Percentiles rank a stretch among this genome's conserved stretches.
Conservation (phyloP, 2,329 filamentous ascomycete genomes). For the Alternaria ethzedia region DNA sequence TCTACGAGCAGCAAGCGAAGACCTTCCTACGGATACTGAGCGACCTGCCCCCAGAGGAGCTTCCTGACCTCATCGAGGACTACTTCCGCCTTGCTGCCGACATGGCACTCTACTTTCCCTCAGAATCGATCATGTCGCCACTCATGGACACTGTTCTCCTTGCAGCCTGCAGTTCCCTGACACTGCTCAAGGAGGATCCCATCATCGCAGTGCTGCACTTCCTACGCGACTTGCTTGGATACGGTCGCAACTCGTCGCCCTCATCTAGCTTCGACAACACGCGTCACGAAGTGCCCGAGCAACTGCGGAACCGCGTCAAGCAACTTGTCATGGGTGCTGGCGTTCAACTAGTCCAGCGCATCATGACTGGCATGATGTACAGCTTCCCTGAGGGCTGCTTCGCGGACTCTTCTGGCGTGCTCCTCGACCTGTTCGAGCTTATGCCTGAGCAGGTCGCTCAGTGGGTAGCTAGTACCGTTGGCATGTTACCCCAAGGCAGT, state of each 20-base stretch:
- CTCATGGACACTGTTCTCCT: constrained; percentile 85
- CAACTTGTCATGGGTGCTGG: constrained; percentile 74
- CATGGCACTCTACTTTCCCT: constrained; percentile 89
- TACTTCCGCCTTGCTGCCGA: constrained; percentile 95
- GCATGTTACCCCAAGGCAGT: constrained; percentile 76
- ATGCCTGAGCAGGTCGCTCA: constrained; percentile 77
- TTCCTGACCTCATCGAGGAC: constrained; percentile 88
- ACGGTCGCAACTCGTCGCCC: constrained; percentile 75
- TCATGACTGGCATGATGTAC: constrained; percentile 99
- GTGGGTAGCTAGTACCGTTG: constrained; percentile 86
- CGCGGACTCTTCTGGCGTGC: constrained; percentile 89
- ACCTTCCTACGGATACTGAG: constrained; percentile 89
- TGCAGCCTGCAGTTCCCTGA: constrained; percentile 84
- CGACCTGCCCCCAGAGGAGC: constrained; percentile 76
- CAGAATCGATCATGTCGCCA: constrained; percentile 78
- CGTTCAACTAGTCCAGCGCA: constrained; percentile 80
- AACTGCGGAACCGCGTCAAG: constrained; percentile 76
- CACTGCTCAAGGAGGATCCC: constrained; percentile 88
- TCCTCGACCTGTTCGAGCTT: constrained; percentile 87
- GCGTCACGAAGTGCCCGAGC: constrained; percentile 66
- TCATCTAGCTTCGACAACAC: constrained; percentile 66
- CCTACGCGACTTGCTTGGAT: constrained; percentile 85
- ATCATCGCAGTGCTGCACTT: constrained; percentile 92
- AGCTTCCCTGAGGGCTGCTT: constrained; percentile 96
- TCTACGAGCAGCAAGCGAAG: constrained; percentile 92